A percentile compares a stretch with the other conserved stretches of the same genome.
Evolutionary conservation across 768 basidiomycete species (phyloP).

Genomic region (Mycena crocata): DNA sequence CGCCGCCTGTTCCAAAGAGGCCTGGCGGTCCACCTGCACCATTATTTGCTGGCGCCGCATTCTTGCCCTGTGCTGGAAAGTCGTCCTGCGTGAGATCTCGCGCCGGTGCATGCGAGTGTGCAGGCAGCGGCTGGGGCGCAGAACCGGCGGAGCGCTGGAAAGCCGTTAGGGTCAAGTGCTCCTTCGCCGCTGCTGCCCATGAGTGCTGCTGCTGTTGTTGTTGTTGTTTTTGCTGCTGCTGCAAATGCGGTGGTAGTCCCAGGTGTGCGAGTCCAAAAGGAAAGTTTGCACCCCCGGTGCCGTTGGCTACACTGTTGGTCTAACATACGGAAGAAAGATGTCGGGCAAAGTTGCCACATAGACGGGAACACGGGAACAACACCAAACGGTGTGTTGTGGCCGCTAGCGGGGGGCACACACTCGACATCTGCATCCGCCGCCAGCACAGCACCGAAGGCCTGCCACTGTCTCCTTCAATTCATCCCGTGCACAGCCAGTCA

Average conservation of each 20-base stretch:
- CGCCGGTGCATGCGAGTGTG: slow-evolving; percentile 48
- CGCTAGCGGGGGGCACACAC: too few relatives aligned
- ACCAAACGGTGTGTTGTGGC: too few relatives aligned
- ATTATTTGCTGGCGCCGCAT: slow-evolving; percentile 50
- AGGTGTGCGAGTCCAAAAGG: slow-evolving; percentile 67
- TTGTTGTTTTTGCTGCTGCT: slow-evolving; percentile 56
- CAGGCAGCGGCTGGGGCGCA: slow-evolving; percentile 68
- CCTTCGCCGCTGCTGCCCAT: slow-evolving; percentile 76
- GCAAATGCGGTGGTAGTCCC: slow-evolving; percentile 54
- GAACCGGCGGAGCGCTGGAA: slow-evolving; percentile 89
- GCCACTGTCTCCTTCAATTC: too few relatives aligned
- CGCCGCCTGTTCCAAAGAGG: slow-evolving; percentile 73
- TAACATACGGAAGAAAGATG: too few relatives aligned
- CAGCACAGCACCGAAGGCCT: too few relatives aligned
- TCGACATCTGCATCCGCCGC: too few relatives aligned
- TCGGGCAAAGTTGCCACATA: too few relatives aligned
- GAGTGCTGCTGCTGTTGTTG: slow-evolving; percentile 68
- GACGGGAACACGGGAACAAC: too few relatives aligned
- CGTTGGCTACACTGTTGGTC: slow-evolving; percentile 28
- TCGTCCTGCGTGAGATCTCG: slow-evolving; percentile 89
- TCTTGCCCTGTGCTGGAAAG: slow-evolving; percentile 88
- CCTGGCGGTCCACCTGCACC: slow-evolving; percentile 73
- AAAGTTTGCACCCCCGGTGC: slow-evolving; percentile 65
- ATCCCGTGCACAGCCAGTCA: too few relatives aligned
- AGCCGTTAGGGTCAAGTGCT: slow-evolving; percentile 87